These are phyloP conservation scores for Zymoseptoria crescenta DNA, from an alignment of 2,329 filamentous ascomycete genomes.

Conservation along the genomic window DNA sequence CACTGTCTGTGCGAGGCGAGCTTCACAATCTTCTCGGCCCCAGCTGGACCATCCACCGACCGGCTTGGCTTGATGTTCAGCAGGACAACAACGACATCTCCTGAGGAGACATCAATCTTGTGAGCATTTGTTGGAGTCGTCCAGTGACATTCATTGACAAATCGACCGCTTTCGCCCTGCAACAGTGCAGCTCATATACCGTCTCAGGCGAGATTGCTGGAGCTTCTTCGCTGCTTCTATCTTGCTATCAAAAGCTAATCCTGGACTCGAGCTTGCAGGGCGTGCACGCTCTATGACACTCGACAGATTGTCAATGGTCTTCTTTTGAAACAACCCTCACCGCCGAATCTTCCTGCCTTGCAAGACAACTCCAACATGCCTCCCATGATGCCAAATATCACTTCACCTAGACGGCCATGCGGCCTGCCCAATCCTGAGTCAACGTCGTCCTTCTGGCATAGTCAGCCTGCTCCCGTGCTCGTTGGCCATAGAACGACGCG, in stretches of 20 bases:
- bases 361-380: background rate
- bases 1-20: background rate
- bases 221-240: background rate
- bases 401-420: conserved; percentile 15
- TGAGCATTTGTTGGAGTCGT: background rate
- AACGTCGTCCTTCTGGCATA: conserved; percentile 62
- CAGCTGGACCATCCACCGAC: background rate
- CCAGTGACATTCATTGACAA: background rate
- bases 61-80: background rate
- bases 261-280: background rate
- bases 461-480: conserved; percentile 55
- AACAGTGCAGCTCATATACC: background rate
- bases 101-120: background rate
- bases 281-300: background rate
- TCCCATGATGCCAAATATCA: conserved; percentile 9
- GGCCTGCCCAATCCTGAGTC: conserved; percentile 20
- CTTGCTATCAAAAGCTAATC: background rate
- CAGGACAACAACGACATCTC: background rate
- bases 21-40: background rate
- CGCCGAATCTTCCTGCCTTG: background rate
- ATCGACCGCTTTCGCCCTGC: background rate
- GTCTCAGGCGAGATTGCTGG: background rate
- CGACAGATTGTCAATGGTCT: no score
- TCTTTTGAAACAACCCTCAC: background rate
- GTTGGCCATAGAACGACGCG: conserved; percentile 60